phyloP scores from a whole-genome alignment of 2,329 filamentous ascomycete genomes.

The Ophiostoma ulmi region DNA sequence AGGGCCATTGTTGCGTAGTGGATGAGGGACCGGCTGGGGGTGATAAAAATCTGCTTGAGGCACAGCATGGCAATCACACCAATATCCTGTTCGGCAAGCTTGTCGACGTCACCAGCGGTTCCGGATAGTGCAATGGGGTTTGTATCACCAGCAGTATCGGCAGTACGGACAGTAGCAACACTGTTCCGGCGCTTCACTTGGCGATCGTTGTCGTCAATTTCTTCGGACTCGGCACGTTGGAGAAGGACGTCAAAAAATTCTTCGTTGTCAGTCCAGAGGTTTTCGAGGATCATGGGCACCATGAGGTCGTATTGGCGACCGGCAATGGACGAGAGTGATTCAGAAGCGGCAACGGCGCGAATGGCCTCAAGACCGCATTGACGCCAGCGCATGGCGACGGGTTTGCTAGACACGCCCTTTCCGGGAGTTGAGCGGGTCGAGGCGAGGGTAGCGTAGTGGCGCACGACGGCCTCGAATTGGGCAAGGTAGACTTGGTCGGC shows the following conservation, averaged over 20 bases:
- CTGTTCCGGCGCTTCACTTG: slow-evolving; percentile 66
- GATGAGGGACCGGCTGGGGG: slow-evolving; percentile 76
- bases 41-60: slow-evolving; percentile 77
- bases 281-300: slow-evolving; percentile 80
- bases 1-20: slow-evolving; percentile 69
- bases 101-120: slow-evolving; percentile 81
- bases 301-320: slow-evolving; percentile 72
- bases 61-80: slow-evolving; percentile 79
- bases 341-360: slow-evolving; percentile 72
- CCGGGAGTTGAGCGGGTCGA: slow-evolving; percentile 53
- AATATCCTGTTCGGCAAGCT: slow-evolving; percentile 82
- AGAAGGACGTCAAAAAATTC: slow-evolving; percentile 65
- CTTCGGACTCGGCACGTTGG: slow-evolving; percentile 60
- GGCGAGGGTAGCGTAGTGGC: slow-evolving; percentile 73
- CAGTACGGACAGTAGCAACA: slow-evolving; percentile 69
- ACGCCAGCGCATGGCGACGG: slow-evolving; percentile 73
- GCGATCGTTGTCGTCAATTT: slow-evolving; percentile 62
- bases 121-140: slow-evolving; percentile 70
- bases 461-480: slow-evolving; percentile 78
- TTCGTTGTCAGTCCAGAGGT: slow-evolving; percentile 71
- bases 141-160: slow-evolving; percentile 57
- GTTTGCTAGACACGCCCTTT: slow-evolving; percentile 58
- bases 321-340: slow-evolving; percentile 69
- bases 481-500: slow-evolving; percentile 78
- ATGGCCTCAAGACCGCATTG: slow-evolving; percentile 71